These are phyloP conservation scores for Neobulgaria alba DNA, from an alignment of 2,329 filamentous ascomycete species.

Conservation along the genomic window DNA sequence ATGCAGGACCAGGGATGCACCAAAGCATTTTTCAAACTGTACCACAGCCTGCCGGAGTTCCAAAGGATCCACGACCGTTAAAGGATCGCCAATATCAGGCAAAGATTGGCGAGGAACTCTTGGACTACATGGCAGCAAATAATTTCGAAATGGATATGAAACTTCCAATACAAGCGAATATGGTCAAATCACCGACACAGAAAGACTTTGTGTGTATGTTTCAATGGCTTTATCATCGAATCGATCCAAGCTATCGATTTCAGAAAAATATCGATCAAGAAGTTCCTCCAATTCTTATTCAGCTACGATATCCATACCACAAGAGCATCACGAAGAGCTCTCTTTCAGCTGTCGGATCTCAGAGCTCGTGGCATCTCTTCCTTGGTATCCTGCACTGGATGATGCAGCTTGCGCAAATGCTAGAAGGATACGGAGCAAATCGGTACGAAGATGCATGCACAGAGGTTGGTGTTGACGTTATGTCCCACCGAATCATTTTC, in stretches of 20 bases:
- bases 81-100: slow-evolving; percentile 73
- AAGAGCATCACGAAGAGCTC: slow-evolving; percentile 95
- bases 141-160: slow-evolving; percentile 99
- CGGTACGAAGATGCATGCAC: slow-evolving; percentile 85
- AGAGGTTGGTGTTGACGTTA: slow-evolving; percentile 80
- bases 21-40: slow-evolving; percentile 94
- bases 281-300: slow-evolving; percentile 84
- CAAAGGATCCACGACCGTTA: slow-evolving; percentile 77
- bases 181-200: slow-evolving; percentile 87
- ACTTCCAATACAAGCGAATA: slow-evolving; percentile 82
- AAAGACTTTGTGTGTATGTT: slow-evolving; percentile 99
- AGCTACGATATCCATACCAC: slow-evolving; percentile 89
- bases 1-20: slow-evolving; percentile 57
- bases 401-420: slow-evolving; percentile 94
- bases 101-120: slow-evolving; percentile 76
- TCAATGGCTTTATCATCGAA: slow-evolving; percentile 92
- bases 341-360: slow-evolving; percentile 86
- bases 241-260: slow-evolving; percentile 89
- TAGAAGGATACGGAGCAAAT: slow-evolving; percentile 71
- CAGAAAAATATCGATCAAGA: slow-evolving; percentile 93
- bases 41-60: slow-evolving; percentile 71
- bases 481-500: slow-evolving; percentile 87
- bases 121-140: slow-evolving; percentile 86
- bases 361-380: slow-evolving; percentile 88
- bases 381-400: slow-evolving; percentile 95